phyloP scores from a whole-genome alignment of 768 basidiomycete genomes.

The Auriscalpium microsporum region DNA sequence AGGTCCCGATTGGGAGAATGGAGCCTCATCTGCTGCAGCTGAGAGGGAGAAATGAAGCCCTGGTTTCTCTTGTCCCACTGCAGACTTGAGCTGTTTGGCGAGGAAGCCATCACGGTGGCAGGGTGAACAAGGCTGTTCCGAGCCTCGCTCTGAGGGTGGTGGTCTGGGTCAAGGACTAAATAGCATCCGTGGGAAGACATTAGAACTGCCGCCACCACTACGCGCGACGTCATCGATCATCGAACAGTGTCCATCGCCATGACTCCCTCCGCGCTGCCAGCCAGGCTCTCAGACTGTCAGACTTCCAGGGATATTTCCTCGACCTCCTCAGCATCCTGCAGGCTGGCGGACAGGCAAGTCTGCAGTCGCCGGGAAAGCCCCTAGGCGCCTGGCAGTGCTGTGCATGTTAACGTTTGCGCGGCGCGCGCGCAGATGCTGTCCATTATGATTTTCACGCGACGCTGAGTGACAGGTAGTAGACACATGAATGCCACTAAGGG shows the following conservation, averaged over 20 bases:
- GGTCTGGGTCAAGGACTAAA: not conserved
- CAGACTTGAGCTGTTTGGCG: conserved; percentile 18
- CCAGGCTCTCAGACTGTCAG: not conserved
- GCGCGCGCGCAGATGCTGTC: too few species aligned
- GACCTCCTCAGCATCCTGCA: too few species aligned
- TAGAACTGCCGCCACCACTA: not conserved
- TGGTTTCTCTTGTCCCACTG: conserved; percentile 30
- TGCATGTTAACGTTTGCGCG: too few species aligned
- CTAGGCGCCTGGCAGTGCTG: too few species aligned
- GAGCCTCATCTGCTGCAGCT: conserved; percentile 24
- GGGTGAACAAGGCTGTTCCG: not conserved
- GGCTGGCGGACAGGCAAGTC: too few species aligned
- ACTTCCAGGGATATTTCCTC: too few species aligned
- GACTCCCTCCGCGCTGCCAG: not conserved
- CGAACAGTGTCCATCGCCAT: not conserved
- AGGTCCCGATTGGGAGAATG: conserved; percentile 19
- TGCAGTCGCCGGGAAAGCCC: too few species aligned
- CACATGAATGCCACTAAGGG: not conserved
- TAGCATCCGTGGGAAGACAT: not conserved
- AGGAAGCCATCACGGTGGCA: conserved; percentile 7
- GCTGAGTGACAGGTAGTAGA: too few species aligned
- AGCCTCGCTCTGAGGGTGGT: too few species aligned
- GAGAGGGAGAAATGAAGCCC: conserved; percentile 29
- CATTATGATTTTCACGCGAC: too few species aligned
- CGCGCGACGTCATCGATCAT: not conserved